These are phyloP conservation scores for Bocquillonia castaneifolia DNA, from an alignment of 441 rosid genomes.

Conservation along the genomic window DNA sequence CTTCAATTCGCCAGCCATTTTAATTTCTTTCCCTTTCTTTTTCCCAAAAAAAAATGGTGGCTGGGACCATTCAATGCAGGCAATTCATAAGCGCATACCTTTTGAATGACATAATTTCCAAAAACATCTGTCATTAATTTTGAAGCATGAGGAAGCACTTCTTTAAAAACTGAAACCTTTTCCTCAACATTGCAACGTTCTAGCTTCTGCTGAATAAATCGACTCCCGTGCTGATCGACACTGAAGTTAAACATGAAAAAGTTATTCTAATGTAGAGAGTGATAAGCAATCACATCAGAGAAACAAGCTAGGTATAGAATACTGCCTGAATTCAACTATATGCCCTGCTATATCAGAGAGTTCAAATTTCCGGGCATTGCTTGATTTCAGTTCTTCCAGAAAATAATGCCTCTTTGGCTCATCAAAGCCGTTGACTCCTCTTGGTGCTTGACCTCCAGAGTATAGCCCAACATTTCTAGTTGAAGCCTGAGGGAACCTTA, in stretches of 20 bases:
- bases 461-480: constrained; percentile 33
- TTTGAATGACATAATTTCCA: constrained; percentile 76
- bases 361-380: constrained; percentile 59
- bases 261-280: not conserved
- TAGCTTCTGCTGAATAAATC: constrained; percentile 76
- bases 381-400: constrained; percentile 72
- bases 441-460: constrained; percentile 51
- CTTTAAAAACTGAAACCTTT: constrained; percentile 56
- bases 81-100: constrained; percentile 33
- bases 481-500: constrained; percentile 28
- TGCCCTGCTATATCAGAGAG: constrained; percentile 63
- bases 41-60: not conserved
- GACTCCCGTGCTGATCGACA: constrained; percentile 76
- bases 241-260: constrained; percentile 34
- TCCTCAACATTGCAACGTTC: constrained; percentile 53
- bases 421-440: constrained; percentile 36
- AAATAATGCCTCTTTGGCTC: constrained; percentile 43
- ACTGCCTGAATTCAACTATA: constrained; percentile 67
- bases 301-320: constrained; percentile 13
- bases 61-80: not conserved
- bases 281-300: constrained; percentile 16
- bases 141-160: constrained; percentile 60
- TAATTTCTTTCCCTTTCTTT: not conserved
- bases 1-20: not conserved
- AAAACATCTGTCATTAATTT: constrained; percentile 70